A percentile compares a stretch with the other conserved stretches of the same genome.
phyloP scores from a whole-genome alignment of 176 grass and related monocot species.

The Alopecurus myosuroides region DNA sequence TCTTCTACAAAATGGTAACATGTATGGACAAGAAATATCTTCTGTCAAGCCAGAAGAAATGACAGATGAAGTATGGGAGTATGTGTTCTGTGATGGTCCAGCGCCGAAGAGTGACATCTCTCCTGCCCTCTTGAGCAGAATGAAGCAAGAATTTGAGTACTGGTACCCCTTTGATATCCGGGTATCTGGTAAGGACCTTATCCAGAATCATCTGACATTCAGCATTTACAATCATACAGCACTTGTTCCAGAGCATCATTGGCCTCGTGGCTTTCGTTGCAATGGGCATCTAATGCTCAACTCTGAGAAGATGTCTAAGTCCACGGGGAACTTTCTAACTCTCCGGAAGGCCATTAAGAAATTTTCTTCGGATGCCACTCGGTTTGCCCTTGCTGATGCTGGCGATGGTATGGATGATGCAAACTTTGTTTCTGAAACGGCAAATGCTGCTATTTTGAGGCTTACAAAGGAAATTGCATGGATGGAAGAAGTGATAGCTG shows the following conservation, averaged over 20 bases:
- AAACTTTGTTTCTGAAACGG: slow-evolving; percentile 80
- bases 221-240: slow-evolving; percentile 74
- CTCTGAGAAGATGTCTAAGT: slow-evolving; percentile 83
- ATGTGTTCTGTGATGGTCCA: slow-evolving; percentile 53
- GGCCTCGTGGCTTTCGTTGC: slow-evolving; percentile 73
- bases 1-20: slow-evolving; percentile 60
- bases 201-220: slow-evolving; percentile 76
- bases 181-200: slow-evolving; percentile 77
- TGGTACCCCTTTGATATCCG: slow-evolving; percentile 83
- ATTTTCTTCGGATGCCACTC: slow-evolving; percentile 71
- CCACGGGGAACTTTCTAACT: slow-evolving; percentile 73
- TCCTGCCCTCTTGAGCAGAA: slow-evolving; percentile 40
- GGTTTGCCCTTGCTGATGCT: slow-evolving; percentile 84
- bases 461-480: slow-evolving; percentile 76
- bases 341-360: slow-evolving; percentile 54
- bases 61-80: slow-evolving; percentile 79
- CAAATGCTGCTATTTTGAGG: slow-evolving; percentile 73
- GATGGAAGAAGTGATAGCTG: slow-evolving; percentile 73
- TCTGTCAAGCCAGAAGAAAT: slow-evolving; percentile 48
- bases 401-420: slow-evolving; percentile 87
- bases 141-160: slow-evolving; percentile 77
- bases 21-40: slow-evolving; percentile 54
- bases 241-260: slow-evolving; percentile 55
- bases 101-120: slow-evolving; percentile 47
- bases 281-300: slow-evolving; percentile 88